Base-by-base conservation (phyloP, 306 rosid genomes). In the Macrotyloma uniflorum region DNA sequence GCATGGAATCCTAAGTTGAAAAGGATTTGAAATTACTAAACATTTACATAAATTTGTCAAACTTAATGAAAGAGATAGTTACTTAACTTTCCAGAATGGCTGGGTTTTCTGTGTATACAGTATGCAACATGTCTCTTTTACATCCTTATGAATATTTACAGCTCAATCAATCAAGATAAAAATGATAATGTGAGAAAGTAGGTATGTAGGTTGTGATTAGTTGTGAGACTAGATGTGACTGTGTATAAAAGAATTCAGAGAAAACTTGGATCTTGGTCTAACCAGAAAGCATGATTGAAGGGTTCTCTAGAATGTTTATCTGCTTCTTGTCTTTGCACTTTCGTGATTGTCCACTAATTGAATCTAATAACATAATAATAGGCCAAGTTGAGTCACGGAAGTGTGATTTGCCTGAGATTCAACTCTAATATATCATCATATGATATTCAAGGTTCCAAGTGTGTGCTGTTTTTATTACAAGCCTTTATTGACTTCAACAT, bases 21-120 rank as follows among this genome's bases (percentile, higher is more conserved):
- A 70, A 61, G 63, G 70, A 70, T 61, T 12, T 13, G 42, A 18
- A 65, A 16, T 50, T 28, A 68, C n/a, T 11, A 4, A 19, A 23
- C 13, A 19, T 32, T 72, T 12, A 51, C 10, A 80, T 28, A 74
- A n/a, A 63, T 57, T 69, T 50, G 72, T 70, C 82, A 82, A 76
- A 77, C 26, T 54, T 70, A 28, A 20, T 58, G 82, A 76, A 76
- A 82, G 85, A 70, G 85, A 82, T 42, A 10, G 82, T 62, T 33
- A 82, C 57, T 70, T 61, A 70, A 54, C 72, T 49, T 73, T 68
- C 32, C 28, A 4, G 10, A 74, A 55, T 9, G 35, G 5, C 42
- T 62, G 4, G 5, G n/a, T 50, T 51, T 53, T 62, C 42, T 70
- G 69, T 57, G 53, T 2, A 22, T 8, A 75, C 50, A 75, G 69